Evolutionary conservation across 148 eudicot genomes (phyloP).

Genomic region (Chenopodium formosanum): DNA sequence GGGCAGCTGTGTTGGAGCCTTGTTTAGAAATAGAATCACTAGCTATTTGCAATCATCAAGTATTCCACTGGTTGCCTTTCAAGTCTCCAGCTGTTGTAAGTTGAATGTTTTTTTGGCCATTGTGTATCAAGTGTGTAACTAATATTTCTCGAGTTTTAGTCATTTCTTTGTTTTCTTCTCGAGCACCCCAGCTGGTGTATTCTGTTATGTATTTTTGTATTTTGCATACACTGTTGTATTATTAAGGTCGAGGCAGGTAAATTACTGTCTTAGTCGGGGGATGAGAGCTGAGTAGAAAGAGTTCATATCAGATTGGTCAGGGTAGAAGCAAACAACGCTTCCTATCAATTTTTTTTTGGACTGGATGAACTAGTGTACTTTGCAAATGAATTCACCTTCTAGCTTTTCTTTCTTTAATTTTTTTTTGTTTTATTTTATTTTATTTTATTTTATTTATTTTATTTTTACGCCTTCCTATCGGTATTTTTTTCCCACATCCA

Average conservation of each 20-base stretch:
- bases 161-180: neutral
- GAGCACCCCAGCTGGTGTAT: neutral
- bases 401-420: neutral
- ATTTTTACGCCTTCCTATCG: too few relatives aligned
- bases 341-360: neutral
- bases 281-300: neutral
- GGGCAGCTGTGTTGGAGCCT: conserved; percentile 12
- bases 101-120: neutral
- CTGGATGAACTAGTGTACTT: neutral
- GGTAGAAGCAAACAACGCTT: neutral
- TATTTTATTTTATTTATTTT: too few relatives aligned
- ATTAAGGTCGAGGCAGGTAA: neutral
- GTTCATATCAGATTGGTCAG: neutral
- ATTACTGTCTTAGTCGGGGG: neutral
- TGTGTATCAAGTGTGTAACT: conserved; percentile 5
- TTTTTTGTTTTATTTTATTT: too few relatives aligned
- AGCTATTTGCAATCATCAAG: neutral
- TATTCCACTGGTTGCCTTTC: neutral
- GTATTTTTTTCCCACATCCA: too few relatives aligned
- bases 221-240: neutral
- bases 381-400: neutral
- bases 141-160: conserved; percentile 1
- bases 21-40: conserved; percentile 16
- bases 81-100: conserved; percentile 9
- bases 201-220: neutral